Evolutionary conservation across 2,329 filamentous ascomycete genomes (phyloP).

Genomic region (Escovopsis sp.): DNA sequence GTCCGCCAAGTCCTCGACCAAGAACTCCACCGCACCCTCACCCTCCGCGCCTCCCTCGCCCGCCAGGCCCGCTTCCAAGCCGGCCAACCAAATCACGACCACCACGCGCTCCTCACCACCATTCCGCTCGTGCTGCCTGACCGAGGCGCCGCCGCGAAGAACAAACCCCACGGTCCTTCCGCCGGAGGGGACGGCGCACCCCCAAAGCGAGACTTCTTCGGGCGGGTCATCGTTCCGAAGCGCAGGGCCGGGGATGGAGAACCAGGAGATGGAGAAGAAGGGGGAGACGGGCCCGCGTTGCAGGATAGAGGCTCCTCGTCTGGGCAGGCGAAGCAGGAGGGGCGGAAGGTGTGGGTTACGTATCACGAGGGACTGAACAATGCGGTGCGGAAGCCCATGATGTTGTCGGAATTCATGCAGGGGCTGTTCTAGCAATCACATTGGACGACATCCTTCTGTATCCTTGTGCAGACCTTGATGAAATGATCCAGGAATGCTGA

Average conservation of each 20-base stretch:
- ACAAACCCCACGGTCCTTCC: constrained; percentile 20
- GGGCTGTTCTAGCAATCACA: constrained; percentile 41
- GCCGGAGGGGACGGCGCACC: constrained; percentile 1
- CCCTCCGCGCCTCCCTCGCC: constrained; percentile 48
- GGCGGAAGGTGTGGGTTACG: constrained; percentile 63
- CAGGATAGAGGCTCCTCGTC: too few species aligned
- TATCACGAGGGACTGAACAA: constrained; percentile 87
- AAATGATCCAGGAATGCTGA: neutral
- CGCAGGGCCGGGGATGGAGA: too few species aligned
- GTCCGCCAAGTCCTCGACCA: constrained; percentile 87
- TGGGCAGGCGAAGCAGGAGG: too few species aligned
- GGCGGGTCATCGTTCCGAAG: constrained; percentile 43
- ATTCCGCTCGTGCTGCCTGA: constrained; percentile 1
- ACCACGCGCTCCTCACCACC: too few species aligned
- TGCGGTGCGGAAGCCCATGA: constrained; percentile 78
- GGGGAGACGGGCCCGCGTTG: constrained; percentile 24
- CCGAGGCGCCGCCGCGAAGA: constrained; percentile 5
- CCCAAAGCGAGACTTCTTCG: constrained; percentile 75
- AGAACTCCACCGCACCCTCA: constrained; percentile 63
- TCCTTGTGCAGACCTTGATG: too few species aligned
- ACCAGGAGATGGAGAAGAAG: too few species aligned
- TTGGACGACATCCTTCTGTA: too few species aligned
- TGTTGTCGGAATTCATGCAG: constrained; percentile 60
- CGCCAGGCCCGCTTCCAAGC: constrained; percentile 49
- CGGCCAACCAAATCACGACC: constrained; percentile 18